Conservation (phyloP, 495 filamentous ascomycete species). For the Hamigera avellanea region DNA sequence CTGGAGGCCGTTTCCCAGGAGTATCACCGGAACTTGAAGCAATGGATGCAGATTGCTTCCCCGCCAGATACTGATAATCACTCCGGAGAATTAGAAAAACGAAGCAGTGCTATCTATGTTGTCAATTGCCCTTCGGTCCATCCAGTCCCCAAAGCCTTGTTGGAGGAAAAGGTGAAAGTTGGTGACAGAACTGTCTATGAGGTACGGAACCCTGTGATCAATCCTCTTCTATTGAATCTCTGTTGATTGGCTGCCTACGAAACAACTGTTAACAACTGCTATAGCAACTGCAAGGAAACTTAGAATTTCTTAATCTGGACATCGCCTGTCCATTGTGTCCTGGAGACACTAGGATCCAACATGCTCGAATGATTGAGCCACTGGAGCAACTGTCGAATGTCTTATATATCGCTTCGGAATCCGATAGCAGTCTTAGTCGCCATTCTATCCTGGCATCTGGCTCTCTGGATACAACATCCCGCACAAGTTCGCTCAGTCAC, state of each 20-base stretch:
- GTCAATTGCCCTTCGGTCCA: constrained; percentile 17
- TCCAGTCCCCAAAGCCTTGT: constrained; percentile 9
- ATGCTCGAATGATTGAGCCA: constrained; percentile 14
- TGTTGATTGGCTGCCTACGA: no score
- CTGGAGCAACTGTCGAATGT: constrained; percentile 9
- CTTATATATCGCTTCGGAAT: constrained; percentile 5
- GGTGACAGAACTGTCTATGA: constrained; percentile 11
- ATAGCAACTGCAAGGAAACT: constrained; percentile 12
- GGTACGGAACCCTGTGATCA: constrained; percentile 5
- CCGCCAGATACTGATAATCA: constrained; percentile 1
- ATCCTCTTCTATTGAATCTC: background rate
- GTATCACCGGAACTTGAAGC: constrained; percentile 15
- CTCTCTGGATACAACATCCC: constrained; percentile 11
- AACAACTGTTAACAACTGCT: no score
- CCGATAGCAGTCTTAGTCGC: constrained; percentile 6
- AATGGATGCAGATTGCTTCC: constrained; percentile 16
- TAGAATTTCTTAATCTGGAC: constrained; percentile 9
- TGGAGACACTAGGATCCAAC: constrained; percentile 9
- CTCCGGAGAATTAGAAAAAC: constrained; percentile 1
- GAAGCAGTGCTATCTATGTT: constrained; percentile 9
- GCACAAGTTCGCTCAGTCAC: constrained; percentile 14
- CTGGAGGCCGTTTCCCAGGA: constrained; percentile 15
- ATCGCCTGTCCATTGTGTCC: constrained; percentile 14
- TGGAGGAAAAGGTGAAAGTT: constrained; percentile 12
- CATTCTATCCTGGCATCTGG: constrained; percentile 7